Percentiles rank a stretch among this genome's conserved stretches.
Evolutionary conservation across 192 early-diverging fungal species (phyloP).

Genomic region (Pilobolus umbonatus): DNA sequence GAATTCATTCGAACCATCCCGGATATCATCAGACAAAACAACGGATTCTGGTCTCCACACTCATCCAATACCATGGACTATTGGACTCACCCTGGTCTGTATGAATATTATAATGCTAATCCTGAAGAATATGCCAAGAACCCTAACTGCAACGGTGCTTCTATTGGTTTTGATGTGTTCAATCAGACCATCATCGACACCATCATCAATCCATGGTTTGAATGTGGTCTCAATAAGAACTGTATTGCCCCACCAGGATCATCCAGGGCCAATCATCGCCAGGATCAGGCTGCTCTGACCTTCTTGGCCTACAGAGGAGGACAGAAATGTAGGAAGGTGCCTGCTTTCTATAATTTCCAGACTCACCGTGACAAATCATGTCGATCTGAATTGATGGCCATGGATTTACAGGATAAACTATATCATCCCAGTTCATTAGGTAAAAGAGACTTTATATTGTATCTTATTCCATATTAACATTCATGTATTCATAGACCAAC

Average conservation of each 20-base stretch:
- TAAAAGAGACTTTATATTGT: conserved; percentile 2
- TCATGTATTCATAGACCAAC: conserved; percentile 14
- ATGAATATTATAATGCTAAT: conserved; percentile 35
- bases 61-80: conserved; percentile 27
- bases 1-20: conserved; percentile 45
- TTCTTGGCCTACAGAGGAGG: conserved; percentile 40
- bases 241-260: conserved; percentile 51
- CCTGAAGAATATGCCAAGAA: conserved; percentile 29
- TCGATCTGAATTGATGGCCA: conserved; percentile 15
- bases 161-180: conserved; percentile 37
- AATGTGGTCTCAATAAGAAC: conserved; percentile 36
- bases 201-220: conserved; percentile 40
- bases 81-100: conserved; percentile 47
- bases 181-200: conserved; percentile 33
- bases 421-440: conserved; percentile 23
- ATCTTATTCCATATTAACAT: not conserved
- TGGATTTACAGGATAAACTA: conserved; percentile 14
- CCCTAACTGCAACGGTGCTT: conserved; percentile 46
- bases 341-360: conserved; percentile 13
- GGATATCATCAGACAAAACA: conserved; percentile 30
- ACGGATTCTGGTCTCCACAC: conserved; percentile 49
- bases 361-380: conserved; percentile 23
- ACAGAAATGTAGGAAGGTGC: conserved; percentile 21
- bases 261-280: conserved; percentile 43
- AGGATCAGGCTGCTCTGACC: conserved; percentile 51